These are phyloP conservation scores for Paraurostyla sp. DNA, from an alignment of 73 alveolate genomes.

Conservation along the genomic window DNA sequence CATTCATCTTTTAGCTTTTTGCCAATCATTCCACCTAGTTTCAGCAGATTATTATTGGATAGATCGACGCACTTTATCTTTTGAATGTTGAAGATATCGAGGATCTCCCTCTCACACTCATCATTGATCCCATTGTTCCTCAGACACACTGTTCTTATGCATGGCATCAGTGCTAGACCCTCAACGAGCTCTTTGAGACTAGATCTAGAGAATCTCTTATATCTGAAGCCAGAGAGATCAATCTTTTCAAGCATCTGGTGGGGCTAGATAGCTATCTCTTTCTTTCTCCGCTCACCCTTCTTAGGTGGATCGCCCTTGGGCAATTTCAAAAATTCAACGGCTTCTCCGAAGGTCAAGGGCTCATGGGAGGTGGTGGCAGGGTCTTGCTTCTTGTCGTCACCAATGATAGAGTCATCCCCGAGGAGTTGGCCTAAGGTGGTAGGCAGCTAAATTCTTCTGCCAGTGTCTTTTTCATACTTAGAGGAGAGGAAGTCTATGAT, in stretches of 20 bases:
- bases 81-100: conserved; percentile 36
- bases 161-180: conserved; percentile 58
- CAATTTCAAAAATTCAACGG: conserved; percentile 51
- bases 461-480: conserved; percentile 70
- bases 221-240: conserved; percentile 60
- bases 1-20: conserved; percentile 59
- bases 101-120: conserved; percentile 65
- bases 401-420: conserved; percentile 43
- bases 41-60: conserved; percentile 45
- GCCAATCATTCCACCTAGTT: conserved; percentile 65
- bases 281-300: conserved; percentile 60
- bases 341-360: conserved; percentile 52
- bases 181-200: conserved; percentile 67
- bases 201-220: conserved; percentile 52
- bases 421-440: conserved; percentile 35
- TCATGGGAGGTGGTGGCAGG: not conserved
- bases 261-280: not conserved
- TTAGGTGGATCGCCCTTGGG: conserved; percentile 56
- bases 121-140: conserved; percentile 68
- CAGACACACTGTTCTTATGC: conserved; percentile 61
- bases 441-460: conserved; percentile 57
- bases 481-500: conserved; percentile 55
- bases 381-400: conserved; percentile 14
- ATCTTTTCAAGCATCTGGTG: conserved; percentile 59
- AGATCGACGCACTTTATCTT: conserved; percentile 66